Evolutionary conservation across 148 eudicot species (phyloP), one percentile per base, ranked within the genome.

Genomic region (Simmondsia chinensis): DNA sequence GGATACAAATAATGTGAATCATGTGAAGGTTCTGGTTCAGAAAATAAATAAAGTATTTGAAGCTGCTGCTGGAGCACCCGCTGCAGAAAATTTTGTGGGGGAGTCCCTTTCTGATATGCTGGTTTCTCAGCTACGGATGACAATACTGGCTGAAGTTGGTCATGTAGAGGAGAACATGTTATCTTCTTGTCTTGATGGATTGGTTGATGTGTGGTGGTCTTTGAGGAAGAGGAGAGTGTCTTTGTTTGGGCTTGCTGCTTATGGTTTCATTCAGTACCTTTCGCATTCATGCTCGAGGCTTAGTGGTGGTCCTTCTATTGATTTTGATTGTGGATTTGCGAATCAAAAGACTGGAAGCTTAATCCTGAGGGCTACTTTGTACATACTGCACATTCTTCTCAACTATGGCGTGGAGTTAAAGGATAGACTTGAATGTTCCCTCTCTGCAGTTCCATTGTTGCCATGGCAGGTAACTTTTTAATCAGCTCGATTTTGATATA

Each of bases 201-300:
- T 91, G 55, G 73, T 74, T 52, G 76, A 76, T 53, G 57, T 85
- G 46, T 91, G 95, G 94, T 76, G 94, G 99, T 66, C 80, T 50
- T 74, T 91, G 67, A 78, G 99, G 60, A 72, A 52, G 64, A 85
- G 94, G 71, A 66, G 86, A 63, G 83, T 85, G 43, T 79, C 88
- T 64, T 71, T 91, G 39, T 91, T 79, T 76, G 99, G 99, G 60
- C 94, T 71, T 40, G 95, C 99, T 34, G 94, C 94, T 50, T 70
- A 76, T 66, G 95, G 80, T 52, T 91, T 76, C 43, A 57, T 76
- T 37, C 70, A 82, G 33, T 82, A 70, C 60, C 94, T 91, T 37
- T 76, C 88, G 27, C 65, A 58, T 66, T 74, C 99, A 29, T 76
- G 86, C 60, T 70, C 74, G 26, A 69, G 50, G 61, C 24, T 38